These are phyloP conservation scores for Arthroderma sp. DNA, from an alignment of 2,329 filamentous ascomycete species.

Conservation along the genomic window DNA sequence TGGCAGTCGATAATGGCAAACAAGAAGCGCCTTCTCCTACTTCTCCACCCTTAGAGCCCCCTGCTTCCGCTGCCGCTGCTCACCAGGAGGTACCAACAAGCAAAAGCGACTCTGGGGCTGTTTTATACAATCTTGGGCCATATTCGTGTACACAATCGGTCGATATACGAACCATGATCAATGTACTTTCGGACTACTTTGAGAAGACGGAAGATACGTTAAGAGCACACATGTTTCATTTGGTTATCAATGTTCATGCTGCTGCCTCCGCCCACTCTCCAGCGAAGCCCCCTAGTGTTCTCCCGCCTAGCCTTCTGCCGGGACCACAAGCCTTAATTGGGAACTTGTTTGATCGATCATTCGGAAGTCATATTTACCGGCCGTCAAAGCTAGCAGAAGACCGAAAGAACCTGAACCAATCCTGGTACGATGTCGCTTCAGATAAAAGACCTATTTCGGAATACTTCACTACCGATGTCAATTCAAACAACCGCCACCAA, in stretches of 20 bases:
- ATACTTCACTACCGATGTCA: conserved; percentile 38
- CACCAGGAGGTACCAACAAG: background rate
- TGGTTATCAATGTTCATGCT: conserved; percentile 48
- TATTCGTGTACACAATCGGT: conserved; percentile 43
- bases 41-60: background rate
- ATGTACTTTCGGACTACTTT: conserved; percentile 42
- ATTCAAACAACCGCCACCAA: conserved; percentile 24
- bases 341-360: conserved; percentile 33
- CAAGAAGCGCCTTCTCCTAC: background rate
- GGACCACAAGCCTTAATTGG: conserved; percentile 32
- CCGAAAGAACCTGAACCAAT: conserved; percentile 42
- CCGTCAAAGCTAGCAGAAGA: conserved; percentile 37
- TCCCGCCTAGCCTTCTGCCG: conserved; percentile 34
- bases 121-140: conserved; percentile 37
- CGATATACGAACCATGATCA: conserved; percentile 37
- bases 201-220: conserved; percentile 40
- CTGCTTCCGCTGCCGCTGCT: background rate
- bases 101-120: conserved; percentile 12
- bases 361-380: conserved; percentile 42
- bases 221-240: conserved; percentile 39
- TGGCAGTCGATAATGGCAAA: no score
- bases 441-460: conserved; percentile 34
- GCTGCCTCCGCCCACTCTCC: conserved; percentile 34
- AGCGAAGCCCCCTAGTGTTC: conserved; percentile 26
- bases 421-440: conserved; percentile 40